Evolutionary conservation across 495 filamentous ascomycete genomes (phyloP).

Genomic region (Tuber borchii): DNA sequence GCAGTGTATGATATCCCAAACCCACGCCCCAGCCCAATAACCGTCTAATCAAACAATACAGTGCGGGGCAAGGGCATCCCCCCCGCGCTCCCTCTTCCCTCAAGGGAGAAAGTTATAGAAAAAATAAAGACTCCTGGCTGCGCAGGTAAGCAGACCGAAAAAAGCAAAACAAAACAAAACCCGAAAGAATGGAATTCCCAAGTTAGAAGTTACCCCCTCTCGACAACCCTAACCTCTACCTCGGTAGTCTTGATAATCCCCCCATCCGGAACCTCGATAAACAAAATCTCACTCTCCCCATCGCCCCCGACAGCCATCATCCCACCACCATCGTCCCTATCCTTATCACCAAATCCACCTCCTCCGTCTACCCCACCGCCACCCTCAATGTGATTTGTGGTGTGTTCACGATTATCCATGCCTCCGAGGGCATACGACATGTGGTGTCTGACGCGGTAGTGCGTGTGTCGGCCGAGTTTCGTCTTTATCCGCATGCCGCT

Average conservation of each 20-base stretch:
- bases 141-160: background rate
- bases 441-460: background rate
- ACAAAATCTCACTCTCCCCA: background rate
- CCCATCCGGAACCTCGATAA: background rate
- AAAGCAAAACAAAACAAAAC: background rate
- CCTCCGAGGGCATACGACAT: background rate
- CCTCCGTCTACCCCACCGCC: background rate
- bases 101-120: background rate
- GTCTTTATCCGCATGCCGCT: background rate
- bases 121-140: background rate
- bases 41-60: background rate
- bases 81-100: background rate
- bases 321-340: background rate
- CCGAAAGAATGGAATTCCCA: background rate
- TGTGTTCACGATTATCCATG: constrained; percentile 2
- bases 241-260: constrained; percentile 1
- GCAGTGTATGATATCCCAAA: background rate
- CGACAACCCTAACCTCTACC: constrained; percentile 1
- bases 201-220: background rate
- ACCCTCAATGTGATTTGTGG: background rate
- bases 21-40: background rate
- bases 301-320: background rate
- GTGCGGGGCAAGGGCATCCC: background rate
- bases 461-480: background rate
- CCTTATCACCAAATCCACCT: background rate